Conservation (phyloP, 768 basidiomycete species). For the Kwoniella newhampshirensis region DNA sequence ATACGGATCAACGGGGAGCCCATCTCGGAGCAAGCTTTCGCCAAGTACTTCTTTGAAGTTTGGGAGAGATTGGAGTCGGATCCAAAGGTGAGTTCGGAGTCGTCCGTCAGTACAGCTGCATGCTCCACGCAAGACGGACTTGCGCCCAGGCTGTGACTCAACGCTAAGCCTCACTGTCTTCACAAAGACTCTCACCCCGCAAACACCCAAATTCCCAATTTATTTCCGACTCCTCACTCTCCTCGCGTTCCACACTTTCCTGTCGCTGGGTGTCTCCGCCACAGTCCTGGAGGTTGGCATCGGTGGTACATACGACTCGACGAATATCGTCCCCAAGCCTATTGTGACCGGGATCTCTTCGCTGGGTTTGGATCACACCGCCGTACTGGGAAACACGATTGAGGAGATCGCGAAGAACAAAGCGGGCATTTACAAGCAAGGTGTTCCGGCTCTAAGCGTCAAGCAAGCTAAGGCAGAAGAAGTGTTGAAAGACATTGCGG, state of each 20-base stretch:
- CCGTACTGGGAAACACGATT: constrained; percentile 81
- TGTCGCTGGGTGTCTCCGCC: constrained; percentile 70
- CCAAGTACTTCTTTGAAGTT: constrained; percentile 90
- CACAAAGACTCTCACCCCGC: constrained; percentile 40
- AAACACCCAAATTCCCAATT: constrained; percentile 71
- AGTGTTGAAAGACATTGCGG: constrained; percentile 68
- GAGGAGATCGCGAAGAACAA: constrained; percentile 92
- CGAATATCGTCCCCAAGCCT: constrained; percentile 89
- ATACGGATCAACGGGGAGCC: constrained; percentile 91
- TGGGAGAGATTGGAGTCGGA: constrained; percentile 79
- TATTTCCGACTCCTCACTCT: constrained; percentile 95
- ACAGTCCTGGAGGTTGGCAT: constrained; percentile 96
- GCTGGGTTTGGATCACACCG: constrained; percentile 87
- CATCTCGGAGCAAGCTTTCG: constrained; percentile 80
- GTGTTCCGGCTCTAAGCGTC: constrained; percentile 81
- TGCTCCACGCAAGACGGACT: no score
- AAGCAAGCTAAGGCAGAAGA: constrained; percentile 64
- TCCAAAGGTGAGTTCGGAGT: constrained; percentile 59
- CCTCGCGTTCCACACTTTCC: constrained; percentile 85
- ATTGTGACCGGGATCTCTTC: constrained; percentile 86
- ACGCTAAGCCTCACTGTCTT: no score
- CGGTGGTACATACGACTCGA: constrained; percentile 90
- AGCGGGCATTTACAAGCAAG: constrained; percentile 91
- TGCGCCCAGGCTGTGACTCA: no score
- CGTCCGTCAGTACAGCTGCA: no score